These are phyloP conservation scores for Coniochaeta hoffmannii DNA, from an alignment of 2,329 filamentous ascomycete genomes.

Conservation along the genomic window DNA sequence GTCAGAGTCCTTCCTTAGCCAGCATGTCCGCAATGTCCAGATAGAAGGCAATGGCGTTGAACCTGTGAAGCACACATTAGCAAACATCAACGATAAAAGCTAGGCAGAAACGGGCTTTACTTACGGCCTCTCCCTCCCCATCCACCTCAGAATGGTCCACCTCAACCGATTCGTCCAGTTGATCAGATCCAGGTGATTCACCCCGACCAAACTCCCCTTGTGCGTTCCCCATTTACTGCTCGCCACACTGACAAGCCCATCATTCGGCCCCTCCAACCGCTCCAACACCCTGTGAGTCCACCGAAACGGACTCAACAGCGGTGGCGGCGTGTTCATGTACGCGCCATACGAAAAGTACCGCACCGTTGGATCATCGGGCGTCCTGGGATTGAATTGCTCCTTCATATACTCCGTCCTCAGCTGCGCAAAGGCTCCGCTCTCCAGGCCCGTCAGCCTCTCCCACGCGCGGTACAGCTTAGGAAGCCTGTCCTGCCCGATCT, in stretches of 20 bases:
- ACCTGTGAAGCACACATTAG: slow-evolving; percentile 28
- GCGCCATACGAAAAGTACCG: slow-evolving; percentile 59
- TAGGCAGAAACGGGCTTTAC: slow-evolving; percentile 21
- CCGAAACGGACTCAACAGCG: slow-evolving; percentile 58
- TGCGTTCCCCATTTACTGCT: slow-evolving; percentile 58
- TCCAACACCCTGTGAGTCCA: slow-evolving; percentile 42
- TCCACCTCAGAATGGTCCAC: slow-evolving; percentile 45
- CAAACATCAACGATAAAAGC: neutral
- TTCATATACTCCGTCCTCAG: slow-evolving; percentile 52
- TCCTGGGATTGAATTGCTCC: slow-evolving; percentile 50
- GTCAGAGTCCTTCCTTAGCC: slow-evolving; percentile 52
- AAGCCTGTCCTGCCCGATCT: slow-evolving; percentile 37
- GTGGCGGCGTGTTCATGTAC: slow-evolving; percentile 37
- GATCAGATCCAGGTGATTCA: slow-evolving; percentile 58
- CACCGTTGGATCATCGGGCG: slow-evolving; percentile 43
- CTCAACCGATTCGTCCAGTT: slow-evolving; percentile 59
- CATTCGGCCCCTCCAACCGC: slow-evolving; percentile 50
- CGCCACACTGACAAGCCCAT: slow-evolving; percentile 59
- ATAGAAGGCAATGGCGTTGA: slow-evolving; percentile 63
- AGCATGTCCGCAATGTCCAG: slow-evolving; percentile 63
- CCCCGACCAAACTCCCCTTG: slow-evolving; percentile 53
- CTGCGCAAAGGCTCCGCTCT: slow-evolving; percentile 54
- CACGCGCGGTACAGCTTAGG: slow-evolving; percentile 48
- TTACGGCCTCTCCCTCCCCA: slow-evolving; percentile 44
- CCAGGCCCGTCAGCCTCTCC: slow-evolving; percentile 41